Percentiles rank a stretch among this genome's conserved stretches.
Evolutionary conservation across 257 asterid species (phyloP).

Genomic region (Solanum paucissectum): DNA sequence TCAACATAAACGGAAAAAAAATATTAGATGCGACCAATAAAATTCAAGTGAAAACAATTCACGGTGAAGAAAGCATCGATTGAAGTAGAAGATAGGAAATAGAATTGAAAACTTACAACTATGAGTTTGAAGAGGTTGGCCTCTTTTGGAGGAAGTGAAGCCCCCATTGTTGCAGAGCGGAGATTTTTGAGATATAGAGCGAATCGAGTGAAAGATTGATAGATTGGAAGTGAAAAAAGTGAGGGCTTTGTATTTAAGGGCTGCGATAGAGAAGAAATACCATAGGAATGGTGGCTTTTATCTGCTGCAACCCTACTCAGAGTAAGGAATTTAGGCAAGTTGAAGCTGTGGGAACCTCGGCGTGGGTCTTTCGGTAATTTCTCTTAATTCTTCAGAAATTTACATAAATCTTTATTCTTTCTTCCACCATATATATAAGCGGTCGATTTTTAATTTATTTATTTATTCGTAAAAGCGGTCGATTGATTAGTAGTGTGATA

Average conservation of each 20-base stretch:
- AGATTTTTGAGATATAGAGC: constrained; percentile 1
- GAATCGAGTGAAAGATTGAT: neutral
- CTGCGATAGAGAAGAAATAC: neutral
- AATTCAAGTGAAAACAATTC: neutral
- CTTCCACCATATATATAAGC: neutral
- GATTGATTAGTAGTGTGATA: neutral
- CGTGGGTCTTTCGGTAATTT: neutral
- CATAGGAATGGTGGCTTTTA: neutral
- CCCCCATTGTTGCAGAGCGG: constrained; percentile 45
- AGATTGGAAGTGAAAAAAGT: neutral
- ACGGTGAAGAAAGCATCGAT: neutral
- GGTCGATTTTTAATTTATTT: too few species aligned
- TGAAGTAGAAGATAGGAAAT: neutral
- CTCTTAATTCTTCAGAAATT: neutral
- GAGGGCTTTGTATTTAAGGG: neutral
- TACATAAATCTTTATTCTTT: neutral
- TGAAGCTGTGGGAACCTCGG: neutral
- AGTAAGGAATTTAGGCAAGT: neutral
- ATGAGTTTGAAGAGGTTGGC: constrained; percentile 95
- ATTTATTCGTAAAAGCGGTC: neutral
- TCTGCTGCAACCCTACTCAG: neutral
- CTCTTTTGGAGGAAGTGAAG: constrained; percentile 94
- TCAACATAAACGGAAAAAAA: neutral
- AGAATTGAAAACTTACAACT: constrained; percentile 52
- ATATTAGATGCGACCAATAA: neutral